phyloP scores from a whole-genome alignment of 1,139 yeast species.

The Yamadazyma kanchanaburiensis region DNA sequence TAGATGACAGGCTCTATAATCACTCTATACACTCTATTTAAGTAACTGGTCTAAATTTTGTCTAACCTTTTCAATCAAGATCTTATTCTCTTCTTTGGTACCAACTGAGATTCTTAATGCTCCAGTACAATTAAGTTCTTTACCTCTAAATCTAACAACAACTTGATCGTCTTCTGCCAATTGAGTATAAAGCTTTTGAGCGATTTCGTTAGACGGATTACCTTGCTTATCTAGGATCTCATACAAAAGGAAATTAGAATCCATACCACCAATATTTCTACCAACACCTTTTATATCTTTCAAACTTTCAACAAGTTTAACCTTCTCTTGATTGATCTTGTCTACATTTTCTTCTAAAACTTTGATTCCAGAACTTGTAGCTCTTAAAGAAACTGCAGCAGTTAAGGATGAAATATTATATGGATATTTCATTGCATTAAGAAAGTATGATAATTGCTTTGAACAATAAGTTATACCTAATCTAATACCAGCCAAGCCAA shows the following conservation, averaged over 20 bases:
- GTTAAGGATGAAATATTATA: constrained; percentile 88
- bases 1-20: too few relatives aligned
- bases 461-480: constrained; percentile 76
- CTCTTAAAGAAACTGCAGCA: constrained; percentile 70
- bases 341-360: constrained; percentile 56
- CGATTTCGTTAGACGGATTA: constrained; percentile 65
- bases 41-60: constrained; percentile 2
- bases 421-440: constrained; percentile 93
- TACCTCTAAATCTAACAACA: constrained; percentile 89
- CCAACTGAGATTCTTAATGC: constrained; percentile 87
- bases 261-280: constrained; percentile 77
- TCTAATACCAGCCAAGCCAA: constrained; percentile 94
- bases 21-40: background rate
- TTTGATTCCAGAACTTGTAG: constrained; percentile 57
- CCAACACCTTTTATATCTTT: constrained; percentile 62
- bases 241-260: constrained; percentile 78
- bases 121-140: constrained; percentile 84
- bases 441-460: constrained; percentile 54
- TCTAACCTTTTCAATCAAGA: constrained; percentile 49
- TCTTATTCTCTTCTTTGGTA: constrained; percentile 66
- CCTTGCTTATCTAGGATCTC: constrained; percentile 65
- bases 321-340: constrained; percentile 54
- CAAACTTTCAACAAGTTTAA: constrained; percentile 48
- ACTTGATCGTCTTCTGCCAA: constrained; percentile 73
- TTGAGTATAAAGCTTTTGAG: constrained; percentile 59